Conservation (phyloP, 2,329 filamentous ascomycete species). For the Cryphonectria nitschkei region DNA sequence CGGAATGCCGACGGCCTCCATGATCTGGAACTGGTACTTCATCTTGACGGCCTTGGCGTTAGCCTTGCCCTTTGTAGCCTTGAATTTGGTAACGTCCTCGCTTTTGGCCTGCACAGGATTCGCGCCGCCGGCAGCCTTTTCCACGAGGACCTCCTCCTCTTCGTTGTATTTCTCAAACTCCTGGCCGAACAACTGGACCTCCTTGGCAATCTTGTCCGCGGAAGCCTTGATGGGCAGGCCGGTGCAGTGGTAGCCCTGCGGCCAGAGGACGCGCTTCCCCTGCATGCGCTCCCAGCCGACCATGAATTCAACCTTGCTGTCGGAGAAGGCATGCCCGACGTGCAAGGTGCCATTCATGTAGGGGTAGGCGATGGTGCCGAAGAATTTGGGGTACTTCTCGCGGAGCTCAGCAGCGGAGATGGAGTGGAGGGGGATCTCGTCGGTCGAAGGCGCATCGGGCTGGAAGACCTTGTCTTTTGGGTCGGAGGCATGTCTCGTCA, state of each 20-base stretch:
- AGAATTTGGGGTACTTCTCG: constrained; percentile 86
- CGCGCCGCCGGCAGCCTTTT: constrained; percentile 62
- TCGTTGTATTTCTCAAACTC: constrained; percentile 80
- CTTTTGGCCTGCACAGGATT: constrained; percentile 60
- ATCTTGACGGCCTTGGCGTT: constrained; percentile 87
- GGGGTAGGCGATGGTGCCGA: constrained; percentile 62
- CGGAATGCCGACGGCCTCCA: constrained; percentile 85
- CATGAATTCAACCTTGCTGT: constrained; percentile 91
- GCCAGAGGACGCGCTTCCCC: constrained; percentile 85
- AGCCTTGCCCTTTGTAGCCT: constrained; percentile 89
- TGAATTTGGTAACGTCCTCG: constrained; percentile 91
- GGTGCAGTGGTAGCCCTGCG: constrained; percentile 93
- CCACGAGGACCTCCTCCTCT: constrained; percentile 55
- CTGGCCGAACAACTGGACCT: constrained; percentile 86
- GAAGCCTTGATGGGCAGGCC: constrained; percentile 98
- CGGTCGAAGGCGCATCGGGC: constrained; percentile 77
- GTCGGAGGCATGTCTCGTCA: background rate
- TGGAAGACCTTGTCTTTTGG: constrained; percentile 71
- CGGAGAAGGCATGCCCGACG: constrained; percentile 89
- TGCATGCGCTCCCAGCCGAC: constrained; percentile 87
- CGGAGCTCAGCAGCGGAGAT: constrained; percentile 76
- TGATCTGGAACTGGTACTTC: constrained; percentile 95
- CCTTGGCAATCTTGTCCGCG: constrained; percentile 89
- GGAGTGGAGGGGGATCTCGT: constrained; percentile 72
- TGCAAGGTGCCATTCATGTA: constrained; percentile 78